Evolutionary conservation across 805 yeast genomes (phyloP), one percentile per base, ranked within the genome.

Genomic region (Pachysolen tannophilus): DNA sequence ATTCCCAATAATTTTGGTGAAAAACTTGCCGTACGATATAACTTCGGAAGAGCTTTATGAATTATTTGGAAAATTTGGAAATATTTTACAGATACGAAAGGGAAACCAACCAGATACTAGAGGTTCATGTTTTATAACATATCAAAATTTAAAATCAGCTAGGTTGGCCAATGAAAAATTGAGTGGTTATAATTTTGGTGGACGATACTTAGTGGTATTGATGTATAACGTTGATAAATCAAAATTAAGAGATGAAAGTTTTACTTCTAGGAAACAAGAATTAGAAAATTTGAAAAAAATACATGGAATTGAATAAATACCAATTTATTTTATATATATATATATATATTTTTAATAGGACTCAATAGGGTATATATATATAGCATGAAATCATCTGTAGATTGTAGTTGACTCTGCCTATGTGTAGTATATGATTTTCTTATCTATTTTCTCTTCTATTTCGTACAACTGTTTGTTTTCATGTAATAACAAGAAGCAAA

Each of bases 171-270:
- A 65, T 15, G 67, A 63, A n/a, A 77, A 71, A 40, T 49, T 77
- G 34, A 71, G 71, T 34, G 85, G 85, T 2, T 70, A 68, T 40
- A 75, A 76, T 45, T 70, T 69, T 42, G 67, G 71, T 39, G 75
- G 77, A 7, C 46, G 84, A 37, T 78, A 77, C 46, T 45, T 78
- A 23, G 77, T 78, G 18, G 72, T 75, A 8, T 50, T 63, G 34
- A 35, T 65, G 39, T 75, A 66, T 43, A 61, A 53, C 25, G 67
- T 71, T 10, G 78, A 71, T 37, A 57, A 49, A 42, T 42, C 57
- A 8, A 50, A 48, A 21, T 46, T 60, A n/a, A n/a, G n/a, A n/a
- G n/a, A n/a, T n/a, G n/a, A n/a, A n/a, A n/a, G n/a, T n/a, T n/a
- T n/a, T n/a, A n/a, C n/a, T n/a, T n/a, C n/a, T n/a, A n/a, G n/a